Conservation (phyloP, 2,329 filamentous ascomycete genomes). For the Phaeosphaeriaceae sp. region DNA sequence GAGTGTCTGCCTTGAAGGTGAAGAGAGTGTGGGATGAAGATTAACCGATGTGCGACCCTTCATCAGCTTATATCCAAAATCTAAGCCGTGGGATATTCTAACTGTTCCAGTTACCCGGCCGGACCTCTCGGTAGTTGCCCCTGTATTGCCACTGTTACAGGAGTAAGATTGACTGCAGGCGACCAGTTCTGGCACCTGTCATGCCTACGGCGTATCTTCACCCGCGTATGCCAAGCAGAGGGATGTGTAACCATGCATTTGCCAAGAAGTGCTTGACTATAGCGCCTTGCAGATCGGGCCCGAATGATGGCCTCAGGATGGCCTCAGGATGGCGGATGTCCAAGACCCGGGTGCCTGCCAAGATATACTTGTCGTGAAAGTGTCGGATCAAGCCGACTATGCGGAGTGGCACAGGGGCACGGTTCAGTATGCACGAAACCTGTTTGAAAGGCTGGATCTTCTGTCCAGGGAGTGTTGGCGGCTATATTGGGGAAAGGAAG, state of each 20-base stretch:
- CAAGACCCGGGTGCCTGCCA: constrained; percentile 24
- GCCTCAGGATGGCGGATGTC: constrained; percentile 27
- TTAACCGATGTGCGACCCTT: constrained; percentile 17
- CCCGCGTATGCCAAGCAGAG: constrained; percentile 34
- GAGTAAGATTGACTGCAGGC: constrained; percentile 3
- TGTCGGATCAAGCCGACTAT: constrained; percentile 15
- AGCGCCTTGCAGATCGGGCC: constrained; percentile 24
- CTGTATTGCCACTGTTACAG: constrained; percentile 17
- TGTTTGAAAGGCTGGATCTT: constrained; percentile 5
- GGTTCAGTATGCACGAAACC: background rate
- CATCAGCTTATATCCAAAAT: constrained; percentile 37
- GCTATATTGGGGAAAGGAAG: too few species aligned
- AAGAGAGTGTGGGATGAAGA: constrained; percentile 32
- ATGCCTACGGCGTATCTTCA: constrained; percentile 19
- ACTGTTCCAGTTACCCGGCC: background rate
- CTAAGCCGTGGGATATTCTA: background rate
- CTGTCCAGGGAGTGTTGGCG: background rate
- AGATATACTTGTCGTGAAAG: constrained; percentile 13
- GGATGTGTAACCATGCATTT: constrained; percentile 27
- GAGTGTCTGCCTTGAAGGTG: constrained; percentile 19
- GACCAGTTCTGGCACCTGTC: constrained; percentile 20
- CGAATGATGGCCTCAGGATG: constrained; percentile 20
- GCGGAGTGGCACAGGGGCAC: background rate
- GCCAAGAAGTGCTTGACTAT: constrained; percentile 38
- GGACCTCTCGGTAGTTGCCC: constrained; percentile 17